Evolutionary conservation across 371 early-diverging fungal genomes (phyloP), one percentile per base, ranked within the genome.

Genomic region (Mucor mucedo): DNA sequence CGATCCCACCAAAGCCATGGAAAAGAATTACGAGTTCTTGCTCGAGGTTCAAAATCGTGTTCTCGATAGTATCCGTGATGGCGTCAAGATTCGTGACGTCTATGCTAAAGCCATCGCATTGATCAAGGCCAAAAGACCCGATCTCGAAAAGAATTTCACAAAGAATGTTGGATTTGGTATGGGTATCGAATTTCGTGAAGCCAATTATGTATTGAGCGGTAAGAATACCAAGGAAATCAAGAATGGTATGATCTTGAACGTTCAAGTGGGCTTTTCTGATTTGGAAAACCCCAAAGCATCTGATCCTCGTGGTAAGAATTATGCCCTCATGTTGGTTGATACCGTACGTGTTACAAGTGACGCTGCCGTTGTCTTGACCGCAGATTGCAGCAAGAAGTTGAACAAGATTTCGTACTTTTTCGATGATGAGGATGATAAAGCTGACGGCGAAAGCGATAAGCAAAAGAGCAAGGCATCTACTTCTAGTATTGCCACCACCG

Each of bases 151-250:
- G 33, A 76, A 91, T 66, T 94, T 98, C 69, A 84, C 88, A 27
- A 94, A 93, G 68, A 93, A 83, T 72, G 81, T 89, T 57, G 99
- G 99, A n/a, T 95, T 91, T 72, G 92, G 90, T 30, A 97, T 92
- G 71, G 99, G 99, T 21, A 91, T 98, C 55, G 98, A 99, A 73
- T 95, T 97, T 70, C 84, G 94, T 42, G 99, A 98, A 65, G 82
- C 90, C 13, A 82, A 76, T 21, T 95, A 89, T 73, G 73, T 88
- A 2, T 77, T 99, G 55, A 84, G 80, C 47, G 72, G 86, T 38
- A 95, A 93, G 65, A 92, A 88, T 66, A 63, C 71, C 7, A 84
- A 85, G 47, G 82, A 80, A 41, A 74, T 98, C 35, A 80, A 88
- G 68, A 79, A 84, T 3, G 94, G 92, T 44, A 97, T 97, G 97